phyloP scores from a whole-genome alignment of 192 early-diverging fungal species.

The Funneliformis mosseae region DNA sequence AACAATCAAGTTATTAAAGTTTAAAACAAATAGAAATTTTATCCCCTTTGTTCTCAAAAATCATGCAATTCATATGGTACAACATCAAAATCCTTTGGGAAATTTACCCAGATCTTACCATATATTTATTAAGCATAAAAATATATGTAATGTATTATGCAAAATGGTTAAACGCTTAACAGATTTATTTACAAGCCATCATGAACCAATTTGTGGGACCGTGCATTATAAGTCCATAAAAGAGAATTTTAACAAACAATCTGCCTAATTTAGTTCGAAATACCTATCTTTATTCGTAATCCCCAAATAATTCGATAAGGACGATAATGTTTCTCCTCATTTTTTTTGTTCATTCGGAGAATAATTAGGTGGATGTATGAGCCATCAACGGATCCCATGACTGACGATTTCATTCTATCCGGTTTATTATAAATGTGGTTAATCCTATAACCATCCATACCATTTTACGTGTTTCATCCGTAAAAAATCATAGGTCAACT shows the following conservation, averaged over 20 bases:
- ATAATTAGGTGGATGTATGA: too few relatives aligned
- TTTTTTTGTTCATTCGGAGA: too few relatives aligned
- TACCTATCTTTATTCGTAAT: neutral
- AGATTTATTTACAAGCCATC: neutral
- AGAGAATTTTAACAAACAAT: neutral
- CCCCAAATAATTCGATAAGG: too few relatives aligned
- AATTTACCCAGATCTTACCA: neutral
- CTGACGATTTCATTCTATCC: too few relatives aligned
- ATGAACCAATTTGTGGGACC: neutral
- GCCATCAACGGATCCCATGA: too few relatives aligned
- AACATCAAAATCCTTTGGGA: neutral
- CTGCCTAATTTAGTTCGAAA: neutral
- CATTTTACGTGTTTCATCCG: too few relatives aligned
- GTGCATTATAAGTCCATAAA: neutral
- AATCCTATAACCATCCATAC: too few relatives aligned
- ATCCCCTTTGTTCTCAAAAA: neutral
- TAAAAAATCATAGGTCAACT: too few relatives aligned
- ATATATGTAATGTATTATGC: too few relatives aligned
- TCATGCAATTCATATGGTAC: neutral
- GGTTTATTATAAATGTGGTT: too few relatives aligned
- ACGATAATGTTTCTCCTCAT: too few relatives aligned
- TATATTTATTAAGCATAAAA: neutral
- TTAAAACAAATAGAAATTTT: neutral
- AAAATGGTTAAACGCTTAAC: neutral
- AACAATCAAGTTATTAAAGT: neutral